phyloP scores from a whole-genome alignment of 2,329 filamentous ascomycete genomes.

The Neocucurbitaria cava region DNA sequence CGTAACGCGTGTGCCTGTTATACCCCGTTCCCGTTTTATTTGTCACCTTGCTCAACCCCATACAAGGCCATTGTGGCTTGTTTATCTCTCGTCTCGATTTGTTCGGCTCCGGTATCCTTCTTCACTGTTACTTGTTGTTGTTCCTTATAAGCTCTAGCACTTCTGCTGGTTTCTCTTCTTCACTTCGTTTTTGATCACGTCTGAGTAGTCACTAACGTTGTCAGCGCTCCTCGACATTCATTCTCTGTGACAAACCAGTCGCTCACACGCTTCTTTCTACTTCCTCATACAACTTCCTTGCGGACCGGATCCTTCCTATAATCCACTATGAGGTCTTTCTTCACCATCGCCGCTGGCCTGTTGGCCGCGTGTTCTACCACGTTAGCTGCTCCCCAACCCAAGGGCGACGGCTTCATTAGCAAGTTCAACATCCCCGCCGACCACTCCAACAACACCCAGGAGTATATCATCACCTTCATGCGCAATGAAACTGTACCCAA shows the following conservation, averaged over 20 bases:
- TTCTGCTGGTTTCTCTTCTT: constrained; percentile 14
- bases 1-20: constrained; percentile 21
- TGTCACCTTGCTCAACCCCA: constrained; percentile 16
- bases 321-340: constrained; percentile 41
- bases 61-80: constrained; percentile 18
- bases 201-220: constrained; percentile 24
- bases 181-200: constrained; percentile 15
- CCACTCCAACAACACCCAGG: constrained; percentile 39
- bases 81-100: constrained; percentile 18
- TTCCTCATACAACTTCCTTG: constrained; percentile 16
- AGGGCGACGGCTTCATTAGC: constrained; percentile 35
- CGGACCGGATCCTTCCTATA: constrained; percentile 34
- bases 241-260: constrained; percentile 24
- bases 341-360: constrained; percentile 35
- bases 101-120: constrained; percentile 13
- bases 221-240: constrained; percentile 31
- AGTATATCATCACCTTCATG: constrained; percentile 34
- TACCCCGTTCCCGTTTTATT: constrained; percentile 7
- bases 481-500: constrained; percentile 22
- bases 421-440: constrained; percentile 26
- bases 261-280: constrained; percentile 17
- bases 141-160: constrained; percentile 17
- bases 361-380: constrained; percentile 31
- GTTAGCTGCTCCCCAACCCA: constrained; percentile 17
- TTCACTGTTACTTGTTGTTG: constrained; percentile 7